Conservation (phyloP, 164 flowering plant genomes). For the Tetrastigma voinierianum region DNA sequence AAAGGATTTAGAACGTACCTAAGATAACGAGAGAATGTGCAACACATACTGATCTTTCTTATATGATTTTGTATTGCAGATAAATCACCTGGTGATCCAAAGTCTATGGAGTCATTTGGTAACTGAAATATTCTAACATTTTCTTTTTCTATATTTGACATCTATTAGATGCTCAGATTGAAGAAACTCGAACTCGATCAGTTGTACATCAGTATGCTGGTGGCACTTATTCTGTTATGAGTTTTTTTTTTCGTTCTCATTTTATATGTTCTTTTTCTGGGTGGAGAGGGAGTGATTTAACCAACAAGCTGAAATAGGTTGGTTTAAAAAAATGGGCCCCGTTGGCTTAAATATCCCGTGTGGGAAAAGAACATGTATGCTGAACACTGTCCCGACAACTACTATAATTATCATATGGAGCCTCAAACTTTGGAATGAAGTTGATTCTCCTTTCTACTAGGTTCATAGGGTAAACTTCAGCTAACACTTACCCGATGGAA, state of each 20-base stretch:
- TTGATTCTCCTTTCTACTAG: too few species aligned
- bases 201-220: neutral
- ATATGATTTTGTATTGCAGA: conserved; percentile 44
- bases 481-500: too few species aligned
- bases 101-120: conserved; percentile 84
- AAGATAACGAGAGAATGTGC: neutral
- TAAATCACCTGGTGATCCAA: conserved; percentile 65
- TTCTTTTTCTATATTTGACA: neutral
- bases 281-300: too few species aligned
- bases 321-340: too few species aligned
- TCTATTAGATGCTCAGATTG: neutral
- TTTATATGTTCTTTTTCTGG: too few species aligned
- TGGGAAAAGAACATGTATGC: too few species aligned
- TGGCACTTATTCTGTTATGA: neutral
- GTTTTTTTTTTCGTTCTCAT: neutral
- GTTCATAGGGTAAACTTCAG: too few species aligned
- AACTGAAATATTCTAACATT: conserved; percentile 18
- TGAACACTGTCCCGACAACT: too few species aligned
- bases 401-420: too few species aligned
- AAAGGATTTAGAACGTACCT: neutral
- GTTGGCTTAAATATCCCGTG: too few species aligned
- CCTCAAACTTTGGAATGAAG: too few species aligned
- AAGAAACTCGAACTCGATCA: neutral
- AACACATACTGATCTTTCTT: neutral
- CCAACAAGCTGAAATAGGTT: too few species aligned